phyloP scores from a whole-genome alignment of 106 monocot genomes.

The Acanthochlamys bracteata region DNA sequence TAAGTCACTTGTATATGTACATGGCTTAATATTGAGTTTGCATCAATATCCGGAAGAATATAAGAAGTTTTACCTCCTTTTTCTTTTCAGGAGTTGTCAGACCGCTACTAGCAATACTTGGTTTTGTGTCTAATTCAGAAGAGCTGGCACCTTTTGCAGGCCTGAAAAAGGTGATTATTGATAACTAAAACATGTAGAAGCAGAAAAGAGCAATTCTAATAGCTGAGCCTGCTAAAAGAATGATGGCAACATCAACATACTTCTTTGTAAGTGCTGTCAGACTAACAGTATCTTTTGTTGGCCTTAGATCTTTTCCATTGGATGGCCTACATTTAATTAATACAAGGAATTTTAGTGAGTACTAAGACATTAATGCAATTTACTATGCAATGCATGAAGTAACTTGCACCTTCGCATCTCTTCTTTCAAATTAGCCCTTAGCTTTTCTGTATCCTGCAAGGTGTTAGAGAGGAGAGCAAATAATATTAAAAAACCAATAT shows the following conservation, averaged over 20 bases:
- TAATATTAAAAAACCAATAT: not conserved
- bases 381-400: not conserved
- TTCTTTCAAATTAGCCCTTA: not conserved
- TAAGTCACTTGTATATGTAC: no score
- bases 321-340: not conserved
- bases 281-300: constrained; percentile 7
- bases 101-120: no score
- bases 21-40: no score
- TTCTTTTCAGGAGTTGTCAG: no score
- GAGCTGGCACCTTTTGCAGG: constrained; percentile 8
- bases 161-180: constrained; percentile 14
- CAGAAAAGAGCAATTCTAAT: constrained; percentile 1
- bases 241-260: constrained; percentile 8
- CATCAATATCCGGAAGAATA: no score
- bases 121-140: not conserved
- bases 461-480: not conserved
- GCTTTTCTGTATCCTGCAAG: constrained; percentile 1
- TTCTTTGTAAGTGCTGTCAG: constrained; percentile 17
- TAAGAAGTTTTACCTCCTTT: no score
- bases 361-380: not conserved
- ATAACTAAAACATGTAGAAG: not conserved
- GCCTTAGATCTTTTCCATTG: constrained; percentile 13
- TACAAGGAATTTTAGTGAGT: not conserved
- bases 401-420: not conserved
- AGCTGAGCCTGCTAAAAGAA: constrained; percentile 14